These are phyloP conservation scores for Eucalyptus cladocalyx DNA, from an alignment of 345 rosid genomes.

Conservation along the genomic window DNA sequence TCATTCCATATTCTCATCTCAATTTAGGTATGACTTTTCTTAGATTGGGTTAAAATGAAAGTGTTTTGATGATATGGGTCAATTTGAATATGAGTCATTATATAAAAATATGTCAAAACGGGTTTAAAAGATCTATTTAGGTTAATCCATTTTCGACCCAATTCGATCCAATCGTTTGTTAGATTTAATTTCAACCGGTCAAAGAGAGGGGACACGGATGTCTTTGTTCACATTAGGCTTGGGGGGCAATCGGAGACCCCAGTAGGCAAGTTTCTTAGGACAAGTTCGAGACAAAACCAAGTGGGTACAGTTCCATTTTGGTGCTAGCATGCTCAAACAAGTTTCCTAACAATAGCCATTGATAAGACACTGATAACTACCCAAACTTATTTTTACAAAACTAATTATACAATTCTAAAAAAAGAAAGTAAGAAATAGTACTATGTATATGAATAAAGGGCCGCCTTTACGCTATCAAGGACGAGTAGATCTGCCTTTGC, in stretches of 20 bases:
- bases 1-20: not conserved
- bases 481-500: not conserved
- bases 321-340: not conserved
- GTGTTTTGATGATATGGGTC: fast-evolving
- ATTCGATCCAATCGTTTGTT: fast-evolving
- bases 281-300: not conserved
- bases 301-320: not conserved
- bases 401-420: not conserved
- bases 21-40: too few relatives aligned
- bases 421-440: not conserved
- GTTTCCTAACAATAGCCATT: not conserved
- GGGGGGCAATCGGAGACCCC: not conserved
- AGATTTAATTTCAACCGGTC: not conserved
- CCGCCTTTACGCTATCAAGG: not conserved
- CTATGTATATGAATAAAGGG: not conserved
- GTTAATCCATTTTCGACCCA: too few relatives aligned
- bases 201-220: not conserved
- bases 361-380: not conserved
- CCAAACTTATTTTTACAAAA: not conserved
- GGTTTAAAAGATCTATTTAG: not conserved
- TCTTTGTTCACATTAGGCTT: not conserved
- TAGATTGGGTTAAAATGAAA: too few relatives aligned
- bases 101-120: too few relatives aligned
- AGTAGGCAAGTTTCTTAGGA: not conserved
- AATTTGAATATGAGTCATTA: too few relatives aligned